Evolutionary conservation across 139 green algal species (phyloP).

Genomic region (Chlamydomonas sp.): DNA sequence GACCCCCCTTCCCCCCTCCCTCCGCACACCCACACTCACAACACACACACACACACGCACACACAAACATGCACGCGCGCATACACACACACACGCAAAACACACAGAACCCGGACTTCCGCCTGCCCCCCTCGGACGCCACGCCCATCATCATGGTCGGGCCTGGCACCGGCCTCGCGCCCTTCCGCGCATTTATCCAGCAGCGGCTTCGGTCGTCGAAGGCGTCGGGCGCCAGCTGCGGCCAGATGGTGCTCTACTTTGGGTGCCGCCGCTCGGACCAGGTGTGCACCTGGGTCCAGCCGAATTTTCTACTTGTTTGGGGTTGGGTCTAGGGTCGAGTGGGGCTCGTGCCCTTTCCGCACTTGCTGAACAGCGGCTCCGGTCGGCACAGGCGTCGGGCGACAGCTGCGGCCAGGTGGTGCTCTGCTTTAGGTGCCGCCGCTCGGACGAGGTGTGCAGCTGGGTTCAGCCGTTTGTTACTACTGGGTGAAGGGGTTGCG

Average conservation of each 20-base stretch:
- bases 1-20: constrained; percentile 85
- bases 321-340: too few species aligned
- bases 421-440: constrained; percentile 83
- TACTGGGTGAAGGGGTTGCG: too few species aligned
- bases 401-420: constrained; percentile 42
- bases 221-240: too few species aligned
- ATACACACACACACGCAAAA: constrained; percentile 18
- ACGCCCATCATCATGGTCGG: constrained; percentile 89
- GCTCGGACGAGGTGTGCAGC: too few species aligned
- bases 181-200: constrained; percentile 80
- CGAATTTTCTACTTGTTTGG: too few species aligned
- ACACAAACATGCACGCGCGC: background rate
- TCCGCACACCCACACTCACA: too few species aligned
- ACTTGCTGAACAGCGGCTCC: too few species aligned
- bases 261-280: constrained; percentile 58
- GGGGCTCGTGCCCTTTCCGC: too few species aligned
- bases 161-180: constrained; percentile 82
- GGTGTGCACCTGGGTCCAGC: too few species aligned
- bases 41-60: constrained; percentile 9
- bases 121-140: constrained; percentile 45
- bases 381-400: background rate
- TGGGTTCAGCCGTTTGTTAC: too few species aligned
- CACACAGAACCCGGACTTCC: constrained; percentile 77
- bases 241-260: constrained; percentile 73
- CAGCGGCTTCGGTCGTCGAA: constrained; percentile 59